These are phyloP conservation scores for Coemansia sp. DNA, from an alignment of 192 early-diverging fungal species.

Conservation along the genomic window DNA sequence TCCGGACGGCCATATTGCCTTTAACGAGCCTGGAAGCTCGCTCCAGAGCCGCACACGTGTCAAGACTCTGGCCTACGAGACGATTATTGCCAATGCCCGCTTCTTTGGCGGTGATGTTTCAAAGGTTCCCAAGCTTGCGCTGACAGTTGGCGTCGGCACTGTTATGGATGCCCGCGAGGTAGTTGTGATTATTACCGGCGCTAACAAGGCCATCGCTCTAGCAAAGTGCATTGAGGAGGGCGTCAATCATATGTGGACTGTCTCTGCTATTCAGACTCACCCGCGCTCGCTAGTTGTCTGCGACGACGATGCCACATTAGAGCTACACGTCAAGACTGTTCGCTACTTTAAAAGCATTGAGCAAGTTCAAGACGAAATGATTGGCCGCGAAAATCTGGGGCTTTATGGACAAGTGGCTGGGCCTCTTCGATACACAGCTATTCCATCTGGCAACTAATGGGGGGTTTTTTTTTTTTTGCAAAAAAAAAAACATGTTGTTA, in stretches of 20 bases:
- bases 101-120: slow-evolving; percentile 82
- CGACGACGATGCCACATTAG: slow-evolving; percentile 84
- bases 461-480: background rate
- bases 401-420: slow-evolving; percentile 64
- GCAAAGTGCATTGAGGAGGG: slow-evolving; percentile 82
- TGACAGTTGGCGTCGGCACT: slow-evolving; percentile 86
- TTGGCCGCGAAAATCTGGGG: slow-evolving; percentile 70
- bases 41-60: slow-evolving; percentile 77
- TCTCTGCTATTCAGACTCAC: slow-evolving; percentile 81
- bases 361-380: slow-evolving; percentile 73
- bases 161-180: slow-evolving; percentile 88
- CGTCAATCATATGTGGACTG: slow-evolving; percentile 90
- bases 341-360: slow-evolving; percentile 87
- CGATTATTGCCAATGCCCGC: slow-evolving; percentile 81
- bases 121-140: slow-evolving; percentile 82
- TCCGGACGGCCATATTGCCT: slow-evolving; percentile 89
- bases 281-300: slow-evolving; percentile 79
- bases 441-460: slow-evolving; percentile 45
- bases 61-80: slow-evolving; percentile 86
- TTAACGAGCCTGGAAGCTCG: slow-evolving; percentile 87
- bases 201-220: slow-evolving; percentile 78
- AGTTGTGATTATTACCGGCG: slow-evolving; percentile 81
- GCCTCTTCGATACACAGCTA: slow-evolving; percentile 45
- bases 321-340: slow-evolving; percentile 87
- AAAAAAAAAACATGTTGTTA: background rate